Evolutionary conservation across 2,329 filamentous ascomycete genomes (phyloP).

Genomic region (Capronia coronata): DNA sequence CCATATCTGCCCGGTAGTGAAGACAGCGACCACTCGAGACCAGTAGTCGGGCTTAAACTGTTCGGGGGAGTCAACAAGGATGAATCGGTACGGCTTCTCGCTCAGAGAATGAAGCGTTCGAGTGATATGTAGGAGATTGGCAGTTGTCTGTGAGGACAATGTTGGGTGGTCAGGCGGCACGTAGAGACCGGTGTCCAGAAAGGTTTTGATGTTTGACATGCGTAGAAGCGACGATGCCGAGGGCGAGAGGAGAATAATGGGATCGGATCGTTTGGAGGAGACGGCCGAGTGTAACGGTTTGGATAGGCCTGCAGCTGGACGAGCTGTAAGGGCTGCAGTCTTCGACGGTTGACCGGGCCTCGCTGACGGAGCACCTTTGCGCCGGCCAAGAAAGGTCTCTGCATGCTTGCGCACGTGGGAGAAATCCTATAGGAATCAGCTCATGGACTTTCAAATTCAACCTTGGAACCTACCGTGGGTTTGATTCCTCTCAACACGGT

Average conservation of each 20-base stretch:
- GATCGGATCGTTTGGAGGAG: constrained; percentile 54
- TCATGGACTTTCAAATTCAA: background rate
- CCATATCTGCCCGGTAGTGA: constrained; percentile 96
- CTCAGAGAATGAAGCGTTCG: constrained; percentile 60
- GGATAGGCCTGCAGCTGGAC: constrained; percentile 19
- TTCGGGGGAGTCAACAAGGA: constrained; percentile 85
- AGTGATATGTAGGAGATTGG: constrained; percentile 78
- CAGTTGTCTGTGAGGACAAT: constrained; percentile 56
- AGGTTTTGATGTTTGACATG: constrained; percentile 91
- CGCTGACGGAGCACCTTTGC: constrained; percentile 43
- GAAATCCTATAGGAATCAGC: constrained; percentile 64
- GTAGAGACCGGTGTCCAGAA: constrained; percentile 80
- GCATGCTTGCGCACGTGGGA: constrained; percentile 85
- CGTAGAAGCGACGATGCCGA: constrained; percentile 91
- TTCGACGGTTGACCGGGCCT: constrained; percentile 21
- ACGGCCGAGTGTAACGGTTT: constrained; percentile 27
- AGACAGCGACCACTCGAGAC: constrained; percentile 89
- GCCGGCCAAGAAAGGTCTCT: constrained; percentile 61
- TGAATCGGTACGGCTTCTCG: constrained; percentile 74
- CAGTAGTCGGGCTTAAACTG: constrained; percentile 98
- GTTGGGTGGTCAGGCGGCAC: constrained; percentile 62
- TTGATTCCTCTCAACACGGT: constrained; percentile 80
- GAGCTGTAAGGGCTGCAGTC: constrained; percentile 21
- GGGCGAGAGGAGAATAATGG: constrained; percentile 94
- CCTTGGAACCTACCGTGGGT: constrained; percentile 59